phyloP scores from a whole-genome alignment of 768 basidiomycete genomes.

The Leccinum rimulosum region DNA sequence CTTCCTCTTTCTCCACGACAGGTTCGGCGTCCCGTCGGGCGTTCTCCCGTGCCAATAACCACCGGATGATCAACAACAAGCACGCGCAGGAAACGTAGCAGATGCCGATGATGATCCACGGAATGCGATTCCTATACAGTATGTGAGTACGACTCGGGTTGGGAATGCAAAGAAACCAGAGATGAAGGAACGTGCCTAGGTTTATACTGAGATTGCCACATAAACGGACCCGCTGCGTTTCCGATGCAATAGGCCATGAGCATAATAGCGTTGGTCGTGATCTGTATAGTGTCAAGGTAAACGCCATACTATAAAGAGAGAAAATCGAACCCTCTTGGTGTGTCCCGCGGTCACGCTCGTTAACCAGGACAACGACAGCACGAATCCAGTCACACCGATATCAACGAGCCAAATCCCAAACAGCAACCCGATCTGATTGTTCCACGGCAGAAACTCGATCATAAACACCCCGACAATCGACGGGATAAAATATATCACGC shows the following conservation, averaged over 20 bases:
- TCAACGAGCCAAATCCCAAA: conserved; percentile 41
- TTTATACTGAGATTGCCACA: conserved; percentile 53
- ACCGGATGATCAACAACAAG: conserved; percentile 32
- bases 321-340: conserved; percentile 61
- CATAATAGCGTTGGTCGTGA: conserved; percentile 63
- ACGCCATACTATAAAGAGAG: background rate
- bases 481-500: conserved; percentile 58
- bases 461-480: conserved; percentile 62
- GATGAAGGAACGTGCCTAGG: conserved; percentile 36
- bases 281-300: conserved; percentile 2
- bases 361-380: conserved; percentile 62
- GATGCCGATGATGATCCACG: conserved; percentile 50
- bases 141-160: background rate
- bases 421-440: conserved; percentile 62
- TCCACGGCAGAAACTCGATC: conserved; percentile 63
- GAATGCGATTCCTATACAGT: conserved; percentile 58
- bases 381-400: conserved; percentile 55
- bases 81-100: conserved; percentile 38
- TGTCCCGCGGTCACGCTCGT: conserved; percentile 66
- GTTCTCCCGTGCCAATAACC: conserved; percentile 60
- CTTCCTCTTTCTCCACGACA: conserved; percentile 53
- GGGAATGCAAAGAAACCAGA: background rate
- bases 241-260: conserved; percentile 66
- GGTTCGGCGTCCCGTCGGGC: conserved; percentile 58
- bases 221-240: conserved; percentile 70